Percentiles rank a stretch among this genome's conserved stretches.
Conservation (phyloP, 129 eudicot species). For the Arctium minus region DNA sequence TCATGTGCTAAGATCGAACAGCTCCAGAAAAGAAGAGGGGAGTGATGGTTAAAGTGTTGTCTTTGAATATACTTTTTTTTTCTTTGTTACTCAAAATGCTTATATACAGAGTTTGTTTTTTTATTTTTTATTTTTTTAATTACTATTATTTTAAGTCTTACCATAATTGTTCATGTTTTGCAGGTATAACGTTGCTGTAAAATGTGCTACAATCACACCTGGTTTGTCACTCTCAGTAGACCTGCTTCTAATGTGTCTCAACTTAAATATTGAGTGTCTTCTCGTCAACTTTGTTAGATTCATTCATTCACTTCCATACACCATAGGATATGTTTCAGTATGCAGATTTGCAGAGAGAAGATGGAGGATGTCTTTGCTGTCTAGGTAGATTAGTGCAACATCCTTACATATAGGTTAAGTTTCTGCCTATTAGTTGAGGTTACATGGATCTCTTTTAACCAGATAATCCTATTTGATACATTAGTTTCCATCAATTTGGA, state of each 20-base stretch:
- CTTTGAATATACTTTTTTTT: not conserved
- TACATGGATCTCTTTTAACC: not conserved
- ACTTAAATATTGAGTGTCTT: not conserved
- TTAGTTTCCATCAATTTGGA: not conserved
- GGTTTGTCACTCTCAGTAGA: conserved; percentile 43
- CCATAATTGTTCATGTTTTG: not conserved
- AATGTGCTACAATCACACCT: conserved; percentile 98
- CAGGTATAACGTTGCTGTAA: conserved; percentile 97
- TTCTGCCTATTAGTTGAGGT: not conserved
- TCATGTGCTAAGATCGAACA: not conserved
- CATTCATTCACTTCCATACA: not conserved
- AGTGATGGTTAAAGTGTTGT: not conserved
- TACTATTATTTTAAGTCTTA: conserved; percentile 10
- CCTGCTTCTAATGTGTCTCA: not conserved
- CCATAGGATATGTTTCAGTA: not conserved
- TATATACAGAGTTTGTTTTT: not conserved
- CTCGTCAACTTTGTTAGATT: not conserved
- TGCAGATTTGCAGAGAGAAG: not conserved
- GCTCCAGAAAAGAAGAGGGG: not conserved
- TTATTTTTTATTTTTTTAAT: no score
- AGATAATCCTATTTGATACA: not conserved
- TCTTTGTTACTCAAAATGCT: not conserved
- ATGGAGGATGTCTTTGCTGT: not conserved
- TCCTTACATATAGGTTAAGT: conserved; percentile 5
- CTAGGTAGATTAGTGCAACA: conserved; percentile 5